phyloP scores from a whole-genome alignment of 169 alveolate species.

The Plasmodium chabaudi region DNA sequence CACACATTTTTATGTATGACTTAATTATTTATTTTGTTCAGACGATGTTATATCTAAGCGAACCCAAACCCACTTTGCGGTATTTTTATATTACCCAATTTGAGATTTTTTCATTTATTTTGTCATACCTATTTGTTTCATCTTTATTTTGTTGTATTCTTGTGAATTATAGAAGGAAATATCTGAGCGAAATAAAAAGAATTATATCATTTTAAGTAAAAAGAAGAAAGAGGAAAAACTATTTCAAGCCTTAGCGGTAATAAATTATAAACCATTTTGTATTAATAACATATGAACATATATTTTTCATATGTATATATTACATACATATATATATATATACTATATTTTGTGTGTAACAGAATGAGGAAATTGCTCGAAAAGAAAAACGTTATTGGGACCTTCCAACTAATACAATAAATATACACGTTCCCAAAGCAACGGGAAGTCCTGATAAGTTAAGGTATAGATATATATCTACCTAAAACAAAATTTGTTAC shows the following conservation, averaged over 20 bases:
- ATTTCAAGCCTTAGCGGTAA: conserved; percentile 60
- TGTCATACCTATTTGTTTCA: neutral
- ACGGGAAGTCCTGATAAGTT: neutral
- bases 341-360: neutral
- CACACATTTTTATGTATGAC: neutral
- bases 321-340: neutral
- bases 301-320: neutral
- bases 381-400: conserved; percentile 70
- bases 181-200: conserved; percentile 39
- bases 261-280: neutral
- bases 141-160: neutral
- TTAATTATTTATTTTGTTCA: conserved; percentile 1
- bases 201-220: conserved; percentile 31
- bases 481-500: too few relatives aligned
- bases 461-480: conserved; percentile 14
- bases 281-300: neutral
- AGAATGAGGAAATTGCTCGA: conserved; percentile 71
- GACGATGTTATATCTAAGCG: conserved; percentile 45
- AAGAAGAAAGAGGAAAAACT: conserved; percentile 56
- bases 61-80: conserved; percentile 58
- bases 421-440: conserved; percentile 1
- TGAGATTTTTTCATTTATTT: conserved; percentile 4
- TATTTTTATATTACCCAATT: neutral
- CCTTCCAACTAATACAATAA: conserved; percentile 39
- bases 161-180: conserved; percentile 48